Conservation (phyloP, 1,284 basidiomycete genomes). For the Irpex lacteus region DNA sequence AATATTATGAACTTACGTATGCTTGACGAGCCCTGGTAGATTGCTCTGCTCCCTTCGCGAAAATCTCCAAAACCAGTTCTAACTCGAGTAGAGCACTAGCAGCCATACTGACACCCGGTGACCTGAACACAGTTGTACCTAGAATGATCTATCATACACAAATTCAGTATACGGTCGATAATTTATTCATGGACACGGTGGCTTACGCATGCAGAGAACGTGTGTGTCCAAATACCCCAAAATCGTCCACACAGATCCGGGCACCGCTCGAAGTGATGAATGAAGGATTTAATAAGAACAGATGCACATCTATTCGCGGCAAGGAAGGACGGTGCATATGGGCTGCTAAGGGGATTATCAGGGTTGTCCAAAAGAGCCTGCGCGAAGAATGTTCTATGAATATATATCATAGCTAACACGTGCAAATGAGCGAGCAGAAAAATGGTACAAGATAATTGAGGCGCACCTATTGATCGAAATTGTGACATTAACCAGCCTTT, state of each 20-base stretch:
- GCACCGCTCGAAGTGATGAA: conserved; percentile 26
- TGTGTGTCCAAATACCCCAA: conserved; percentile 38
- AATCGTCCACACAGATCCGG: conserved; percentile 31
- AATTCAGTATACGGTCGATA: not conserved
- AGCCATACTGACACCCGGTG: conserved; percentile 30
- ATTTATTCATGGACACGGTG: not conserved
- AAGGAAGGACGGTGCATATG: conserved; percentile 39
- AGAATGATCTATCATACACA: conserved; percentile 28
- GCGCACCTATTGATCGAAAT: conserved; percentile 29
- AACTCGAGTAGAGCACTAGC: conserved; percentile 31
- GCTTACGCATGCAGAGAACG: conserved; percentile 38
- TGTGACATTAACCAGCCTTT: conserved; percentile 31
- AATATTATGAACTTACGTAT: conserved; percentile 22
- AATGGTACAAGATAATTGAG: not conserved
- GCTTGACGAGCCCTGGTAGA: conserved; percentile 27
- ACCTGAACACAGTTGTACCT: conserved; percentile 30
- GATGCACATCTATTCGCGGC: conserved; percentile 37
- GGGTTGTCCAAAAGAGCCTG: conserved; percentile 38
- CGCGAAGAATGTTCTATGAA: conserved; percentile 35
- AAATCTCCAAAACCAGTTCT: conserved; percentile 30
- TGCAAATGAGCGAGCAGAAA: not conserved
- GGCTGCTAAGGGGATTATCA: conserved; percentile 35
- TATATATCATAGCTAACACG: conserved; percentile 12
- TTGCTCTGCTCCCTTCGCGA: conserved; percentile 26
- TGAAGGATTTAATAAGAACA: conserved; percentile 33